Percentiles rank a stretch among this genome's conserved stretches.
Evolutionary conservation across 352 stramenopile genomes (phyloP).

Genomic region (Globisporangium camurandrum): DNA sequence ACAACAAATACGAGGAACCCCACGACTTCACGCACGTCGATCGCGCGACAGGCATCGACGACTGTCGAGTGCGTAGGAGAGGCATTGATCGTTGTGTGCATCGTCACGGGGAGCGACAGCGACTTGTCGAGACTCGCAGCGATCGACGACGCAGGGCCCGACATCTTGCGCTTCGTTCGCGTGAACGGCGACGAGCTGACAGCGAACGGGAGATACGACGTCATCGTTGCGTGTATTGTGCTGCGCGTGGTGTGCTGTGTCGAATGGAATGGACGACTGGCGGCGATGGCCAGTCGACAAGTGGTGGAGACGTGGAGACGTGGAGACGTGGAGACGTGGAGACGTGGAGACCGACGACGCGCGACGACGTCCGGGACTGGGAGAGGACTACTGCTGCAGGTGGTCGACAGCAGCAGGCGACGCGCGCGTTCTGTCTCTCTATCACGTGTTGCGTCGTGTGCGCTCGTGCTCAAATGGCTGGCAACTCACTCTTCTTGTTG

Average conservation of each 20-base stretch:
- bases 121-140: slow-evolving; percentile 23
- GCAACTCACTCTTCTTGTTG: too few relatives aligned
- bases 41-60: slow-evolving; percentile 14
- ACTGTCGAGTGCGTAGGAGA: slow-evolving; percentile 13
- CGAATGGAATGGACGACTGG: neutral
- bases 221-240: slow-evolving; percentile 2
- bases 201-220: slow-evolving; percentile 18
- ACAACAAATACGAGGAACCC: slow-evolving; percentile 38
- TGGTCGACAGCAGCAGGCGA: neutral
- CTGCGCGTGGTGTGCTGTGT: neutral
- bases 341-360: neutral
- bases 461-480: too few relatives aligned
- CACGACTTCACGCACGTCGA: slow-evolving; percentile 36
- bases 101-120: slow-evolving; percentile 12
- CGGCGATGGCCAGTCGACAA: neutral
- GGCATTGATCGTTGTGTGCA: slow-evolving; percentile 2
- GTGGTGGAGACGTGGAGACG: neutral
- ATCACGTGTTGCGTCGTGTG: neutral
- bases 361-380: neutral
- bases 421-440: neutral
- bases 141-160: slow-evolving; percentile 29
- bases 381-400: neutral
- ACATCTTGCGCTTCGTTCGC: slow-evolving; percentile 57
- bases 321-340: neutral
- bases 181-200: slow-evolving; percentile 13